Evolutionary conservation across 2,329 filamentous ascomycete genomes (phyloP), one percentile per base, ranked within the genome.

Genomic region (Rutstroemia sp.): DNA sequence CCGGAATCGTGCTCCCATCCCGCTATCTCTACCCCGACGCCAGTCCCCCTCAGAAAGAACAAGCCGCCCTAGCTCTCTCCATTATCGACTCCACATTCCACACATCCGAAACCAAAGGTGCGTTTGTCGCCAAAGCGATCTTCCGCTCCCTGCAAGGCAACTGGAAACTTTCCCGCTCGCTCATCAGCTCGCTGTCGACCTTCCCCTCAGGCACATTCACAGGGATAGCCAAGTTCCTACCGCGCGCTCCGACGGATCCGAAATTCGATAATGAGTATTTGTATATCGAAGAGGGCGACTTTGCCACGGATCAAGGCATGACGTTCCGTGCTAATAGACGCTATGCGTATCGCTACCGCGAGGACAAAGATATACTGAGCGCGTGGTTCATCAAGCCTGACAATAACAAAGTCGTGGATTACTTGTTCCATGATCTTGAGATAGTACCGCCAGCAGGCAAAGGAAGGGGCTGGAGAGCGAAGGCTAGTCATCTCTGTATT

Each of bases 301-400:
- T 89, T 65, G 78, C 71, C 23, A 81, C 83, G 4, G 72, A 77
- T 30, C 61, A 61, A n/a, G 68, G 68, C 3, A 60, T 68, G 36
- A 61, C 14, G 1, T 53, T 52, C 23, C 48, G 48, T 16, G 84
- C 84, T 0, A 82, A 76, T 10, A 74, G 84, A 21, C 79, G 87
- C 10, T 92, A 92, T 64, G 76, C 89, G 1, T 91, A 87, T 75
- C 80, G 87, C 0, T 91, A 90, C 64, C 75, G 81, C 46, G 83
- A 86, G 60, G 63, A 54, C 57, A 9, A 66, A 1, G 86, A 90
- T 64, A 70, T 69, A 27, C 72, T 92, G 21, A 87, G 81, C 58
- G 83, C 87, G 1, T 92, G 87, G 87, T 91, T 91, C 63, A 82
- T 82, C 40, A 82, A 83, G 60, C 75, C 79, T 1, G 83, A 88